These are phyloP conservation scores for Dactylellina sp. DNA, from an alignment of 2,329 filamentous ascomycete genomes.

Conservation along the genomic window DNA sequence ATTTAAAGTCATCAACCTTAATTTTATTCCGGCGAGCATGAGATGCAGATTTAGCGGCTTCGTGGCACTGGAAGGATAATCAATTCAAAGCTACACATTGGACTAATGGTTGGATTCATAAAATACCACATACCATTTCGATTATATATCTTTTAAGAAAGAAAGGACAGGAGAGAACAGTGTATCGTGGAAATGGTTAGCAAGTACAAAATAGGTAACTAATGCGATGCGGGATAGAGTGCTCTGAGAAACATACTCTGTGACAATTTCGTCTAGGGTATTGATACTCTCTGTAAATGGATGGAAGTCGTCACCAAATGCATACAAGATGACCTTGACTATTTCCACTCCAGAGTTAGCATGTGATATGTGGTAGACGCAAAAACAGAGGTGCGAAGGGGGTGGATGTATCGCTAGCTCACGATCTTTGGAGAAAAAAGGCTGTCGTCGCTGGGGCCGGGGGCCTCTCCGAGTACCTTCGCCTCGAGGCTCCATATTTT, in stretches of 20 bases:
- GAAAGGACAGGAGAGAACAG: no score
- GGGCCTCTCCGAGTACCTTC: conserved; percentile 59
- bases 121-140: conserved; percentile 24
- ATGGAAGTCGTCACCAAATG: conserved; percentile 80
- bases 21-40: conserved; percentile 93
- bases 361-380: conserved; percentile 32
- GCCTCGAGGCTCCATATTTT: conserved; percentile 56
- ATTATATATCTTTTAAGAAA: conserved; percentile 33
- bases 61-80: conserved; percentile 62
- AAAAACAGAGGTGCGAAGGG: not conserved
- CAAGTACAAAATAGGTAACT: not conserved
- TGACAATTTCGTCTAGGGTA: conserved; percentile 92
- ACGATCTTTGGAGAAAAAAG: conserved; percentile 80
- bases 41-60: conserved; percentile 84
- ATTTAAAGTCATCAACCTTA: conserved; percentile 98
- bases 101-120: not conserved
- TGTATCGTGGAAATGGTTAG: not conserved
- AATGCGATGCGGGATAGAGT: conserved; percentile 72
- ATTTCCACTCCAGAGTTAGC: conserved; percentile 58
- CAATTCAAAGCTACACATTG: not conserved
- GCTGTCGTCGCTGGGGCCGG: conserved; percentile 68
- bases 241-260: conserved; percentile 94
- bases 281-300: conserved; percentile 86
- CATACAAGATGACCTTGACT: conserved; percentile 81
- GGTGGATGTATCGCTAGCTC: conserved; percentile 62